Base-by-base conservation (phyloP, 176 grass and related monocot species). In the Oryza rufipogon region DNA sequence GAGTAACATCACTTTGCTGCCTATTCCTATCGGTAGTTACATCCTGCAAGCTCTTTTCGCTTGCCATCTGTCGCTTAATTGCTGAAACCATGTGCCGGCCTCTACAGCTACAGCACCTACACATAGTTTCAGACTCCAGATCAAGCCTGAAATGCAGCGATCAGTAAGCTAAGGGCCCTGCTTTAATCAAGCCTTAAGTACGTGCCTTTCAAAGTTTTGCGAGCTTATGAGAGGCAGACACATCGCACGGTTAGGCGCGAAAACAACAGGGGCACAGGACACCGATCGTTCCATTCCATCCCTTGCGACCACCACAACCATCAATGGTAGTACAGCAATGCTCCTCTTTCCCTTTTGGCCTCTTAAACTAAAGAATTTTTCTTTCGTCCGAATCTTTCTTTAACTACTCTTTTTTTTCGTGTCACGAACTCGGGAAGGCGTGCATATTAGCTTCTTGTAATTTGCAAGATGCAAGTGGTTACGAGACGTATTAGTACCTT, bases 191-290 rank as follows among this genome's bases (percentile, higher is more conserved):
- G 28, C 22, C 51, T 11, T 39, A 44, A 71, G 19, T 22, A 25
- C 20, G 15, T 11, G 49, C 22, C 13, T 41, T 41, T 41, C 39
- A 41, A 7, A 41, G 39, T 41, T 41, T 11, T 19, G 66, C 66
- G 6, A 11, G 61, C 75, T 39, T 36, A 61, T 74, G 12, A 13
- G 64, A 23, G 54, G 54, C 66, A 2, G 12, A 17, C 83, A 47
- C 75, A 49, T 49, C 75, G 51, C 68, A 66, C 48, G 84, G 68
- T 51, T 86, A 66, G 69, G 76, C 58, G 36, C 69, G 51, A 52
- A 52, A 42, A 12, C 8, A 32, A 9, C 5, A 6, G 69, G 12
- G 42, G 13, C 71, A 66, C 46, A 47, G 28, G 7, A 60, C 54
- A 60, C 1, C 6, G 68, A 73, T 28, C 15, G 69, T 54, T 39